phyloP scores from a whole-genome alignment of 2,329 filamentous ascomycete genomes.

The Ambrosiella xylebori region DNA sequence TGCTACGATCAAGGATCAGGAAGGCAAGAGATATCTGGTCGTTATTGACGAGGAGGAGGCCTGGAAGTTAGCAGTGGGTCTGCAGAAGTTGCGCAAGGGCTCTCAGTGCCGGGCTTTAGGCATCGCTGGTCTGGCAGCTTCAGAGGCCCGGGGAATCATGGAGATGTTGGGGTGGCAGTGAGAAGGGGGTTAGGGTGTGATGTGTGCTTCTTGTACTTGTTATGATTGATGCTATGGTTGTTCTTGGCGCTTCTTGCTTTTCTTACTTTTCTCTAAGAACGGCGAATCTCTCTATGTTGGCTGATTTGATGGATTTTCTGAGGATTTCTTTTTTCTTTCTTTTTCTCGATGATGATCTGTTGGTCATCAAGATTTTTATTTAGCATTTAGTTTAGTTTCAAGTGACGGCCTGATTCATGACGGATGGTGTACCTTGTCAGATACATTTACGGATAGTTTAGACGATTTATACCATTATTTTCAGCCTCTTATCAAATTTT shows the following conservation, averaged over 20 bases:
- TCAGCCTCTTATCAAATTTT: background rate
- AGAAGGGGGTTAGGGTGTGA: background rate
- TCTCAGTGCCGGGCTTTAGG: conserved; percentile 42
- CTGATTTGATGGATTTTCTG: background rate
- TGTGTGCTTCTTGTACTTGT: background rate
- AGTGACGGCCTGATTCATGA: background rate
- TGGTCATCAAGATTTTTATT: background rate
- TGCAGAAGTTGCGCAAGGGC: conserved; percentile 43
- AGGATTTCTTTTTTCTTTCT: background rate
- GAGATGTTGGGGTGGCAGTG: conserved; percentile 39
- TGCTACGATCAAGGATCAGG: conserved; percentile 46
- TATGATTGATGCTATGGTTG: background rate
- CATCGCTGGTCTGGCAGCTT: conserved; percentile 35
- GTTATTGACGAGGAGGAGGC: conserved; percentile 46
- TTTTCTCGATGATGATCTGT: background rate
- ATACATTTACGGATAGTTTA: background rate
- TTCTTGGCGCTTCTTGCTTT: background rate
- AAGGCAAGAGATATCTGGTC: conserved; percentile 49
- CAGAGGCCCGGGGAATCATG: conserved; percentile 37
- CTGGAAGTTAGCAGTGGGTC: conserved; percentile 48
- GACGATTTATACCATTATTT: background rate
- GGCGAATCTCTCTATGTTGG: background rate
- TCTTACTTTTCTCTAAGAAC: background rate
- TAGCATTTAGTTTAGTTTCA: background rate
- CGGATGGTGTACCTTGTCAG: background rate